These are phyloP conservation scores for Leucocoprinus leucothites DNA, from an alignment of 768 basidiomycete species.

Conservation along the genomic window DNA sequence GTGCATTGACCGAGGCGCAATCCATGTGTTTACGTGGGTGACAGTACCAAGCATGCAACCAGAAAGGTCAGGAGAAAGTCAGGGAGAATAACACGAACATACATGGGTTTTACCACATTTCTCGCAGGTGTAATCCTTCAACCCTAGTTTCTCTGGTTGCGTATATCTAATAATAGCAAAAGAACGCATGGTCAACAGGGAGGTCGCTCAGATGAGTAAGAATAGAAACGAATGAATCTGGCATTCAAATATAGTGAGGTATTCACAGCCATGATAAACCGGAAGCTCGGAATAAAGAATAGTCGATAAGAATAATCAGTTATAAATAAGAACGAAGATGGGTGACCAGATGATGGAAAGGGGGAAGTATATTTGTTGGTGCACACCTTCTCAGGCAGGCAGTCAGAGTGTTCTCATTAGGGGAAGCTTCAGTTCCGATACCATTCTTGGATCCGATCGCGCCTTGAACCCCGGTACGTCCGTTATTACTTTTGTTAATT, in stretches of 20 bases:
- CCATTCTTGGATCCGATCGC: constrained; percentile 2
- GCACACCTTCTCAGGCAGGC: constrained; percentile 71
- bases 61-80: not conserved
- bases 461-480: constrained; percentile 4
- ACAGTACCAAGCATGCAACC: not conserved
- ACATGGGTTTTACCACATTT: constrained; percentile 78
- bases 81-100: constrained; percentile 19
- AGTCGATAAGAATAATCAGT: too few species aligned
- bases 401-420: constrained; percentile 63
- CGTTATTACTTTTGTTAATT: constrained; percentile 40
- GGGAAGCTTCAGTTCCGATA: constrained; percentile 30
- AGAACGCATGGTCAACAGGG: constrained; percentile 10
- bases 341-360: too few species aligned
- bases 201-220: not conserved
- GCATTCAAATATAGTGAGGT: not conserved
- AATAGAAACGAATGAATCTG: not conserved
- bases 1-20: too few species aligned
- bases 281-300: not conserved
- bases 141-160: constrained; percentile 76
- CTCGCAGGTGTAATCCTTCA: constrained; percentile 80
- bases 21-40: too few species aligned
- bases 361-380: constrained; percentile 5
- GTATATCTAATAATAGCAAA: constrained; percentile 58
- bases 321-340: too few species aligned
- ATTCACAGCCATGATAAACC: not conserved